Evolutionary conservation across 2,329 filamentous ascomycete genomes (phyloP), one percentile per base, ranked within the genome.

Genomic region (Ceratocystis harringtonii): DNA sequence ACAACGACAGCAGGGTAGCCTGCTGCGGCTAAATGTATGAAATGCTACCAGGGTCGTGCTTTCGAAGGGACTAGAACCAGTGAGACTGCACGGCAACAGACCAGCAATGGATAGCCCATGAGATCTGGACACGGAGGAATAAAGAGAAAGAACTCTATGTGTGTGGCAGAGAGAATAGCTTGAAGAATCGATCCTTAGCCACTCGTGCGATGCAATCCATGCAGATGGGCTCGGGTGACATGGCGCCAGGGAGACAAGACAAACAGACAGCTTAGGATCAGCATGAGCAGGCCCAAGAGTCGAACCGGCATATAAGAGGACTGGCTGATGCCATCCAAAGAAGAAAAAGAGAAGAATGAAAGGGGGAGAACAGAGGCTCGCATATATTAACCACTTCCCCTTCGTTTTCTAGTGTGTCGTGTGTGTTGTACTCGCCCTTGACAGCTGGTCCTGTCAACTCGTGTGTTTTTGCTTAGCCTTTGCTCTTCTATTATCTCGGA

Each of bases 161-260:
- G 17, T 17, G 5, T n/a, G 48, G 28, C 7, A 5, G n/a, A 19
- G 28, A 36, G 55, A 58, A 36, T 36, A 25, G 12, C 55, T 58
- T 58, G 55, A 36, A 58, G 55, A 58, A 36, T 52, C 1, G 36
- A 3, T 41, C 12, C 22, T 28, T 8, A 15, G 48, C 19, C 22
- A 52, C 25, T 10, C 1, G 48, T 22, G 22, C 22, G 25, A 10
- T 19, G 25, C 22, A 28, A 12, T 5, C 48, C 48, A 28, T 64
- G 62, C 62, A 64, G 22, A 36, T 30, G 62, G 36, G 50, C 17
- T 58, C 32, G 32, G 62, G 12, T 62, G 44, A 50, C 41, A 28
- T 62, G 61, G 43, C 25, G 62, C 17, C 17, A 48, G 22, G 8
- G 25, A 41, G 19, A 52, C 32, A 52, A 25, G 48, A 52, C 19